Percentiles rank a stretch among this genome's conserved stretches.
Evolutionary conservation across 805 yeast species (phyloP).

Genomic region (Metschnikowia orientalis): DNA sequence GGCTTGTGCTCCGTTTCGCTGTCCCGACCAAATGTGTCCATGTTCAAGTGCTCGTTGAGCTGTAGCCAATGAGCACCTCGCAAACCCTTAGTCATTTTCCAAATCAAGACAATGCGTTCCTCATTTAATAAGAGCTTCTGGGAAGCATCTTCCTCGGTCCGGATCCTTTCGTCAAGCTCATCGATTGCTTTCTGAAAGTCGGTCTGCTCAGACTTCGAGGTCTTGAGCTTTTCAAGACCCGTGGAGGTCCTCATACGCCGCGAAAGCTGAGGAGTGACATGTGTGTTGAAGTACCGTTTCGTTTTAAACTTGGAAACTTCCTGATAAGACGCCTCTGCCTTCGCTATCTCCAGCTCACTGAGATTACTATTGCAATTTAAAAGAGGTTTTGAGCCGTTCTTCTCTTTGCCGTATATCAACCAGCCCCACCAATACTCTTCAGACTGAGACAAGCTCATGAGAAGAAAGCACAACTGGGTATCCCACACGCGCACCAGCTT

Average conservation of each 20-base stretch:
- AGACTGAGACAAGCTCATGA: slow-evolving; percentile 24
- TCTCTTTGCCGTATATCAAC: slow-evolving; percentile 37
- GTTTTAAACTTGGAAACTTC: slow-evolving; percentile 26
- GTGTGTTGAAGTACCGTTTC: slow-evolving; percentile 37
- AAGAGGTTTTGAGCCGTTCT: slow-evolving; percentile 23
- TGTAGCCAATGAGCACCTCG: slow-evolving; percentile 11
- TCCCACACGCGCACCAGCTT: slow-evolving; percentile 22
- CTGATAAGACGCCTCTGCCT: slow-evolving; percentile 17
- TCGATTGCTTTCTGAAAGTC: slow-evolving; percentile 4
- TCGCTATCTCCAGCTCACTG: slow-evolving; percentile 19
- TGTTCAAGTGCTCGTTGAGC: slow-evolving; percentile 4
- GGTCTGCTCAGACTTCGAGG: not conserved
- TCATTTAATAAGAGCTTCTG: slow-evolving; percentile 19
- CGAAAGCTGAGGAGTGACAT: slow-evolving; percentile 41
- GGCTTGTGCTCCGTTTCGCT: slow-evolving; percentile 6
- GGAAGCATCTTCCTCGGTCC: slow-evolving; percentile 5
- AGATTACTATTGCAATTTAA: slow-evolving; percentile 21
- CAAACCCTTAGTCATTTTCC: slow-evolving; percentile 28
- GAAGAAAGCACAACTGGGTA: slow-evolving; percentile 22
- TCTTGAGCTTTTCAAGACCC: slow-evolving; percentile 26
- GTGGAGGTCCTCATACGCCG: slow-evolving; percentile 34
- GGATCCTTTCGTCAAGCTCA: slow-evolving; percentile 13
- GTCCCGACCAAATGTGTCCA: slow-evolving; percentile 8
- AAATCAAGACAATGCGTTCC: slow-evolving; percentile 25
- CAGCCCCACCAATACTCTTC: slow-evolving; percentile 40